Percentiles rank a stretch among this genome's conserved stretches.
phyloP scores from a whole-genome alignment of 2,329 filamentous ascomycete genomes.

The Colletotrichum falcatum region DNA sequence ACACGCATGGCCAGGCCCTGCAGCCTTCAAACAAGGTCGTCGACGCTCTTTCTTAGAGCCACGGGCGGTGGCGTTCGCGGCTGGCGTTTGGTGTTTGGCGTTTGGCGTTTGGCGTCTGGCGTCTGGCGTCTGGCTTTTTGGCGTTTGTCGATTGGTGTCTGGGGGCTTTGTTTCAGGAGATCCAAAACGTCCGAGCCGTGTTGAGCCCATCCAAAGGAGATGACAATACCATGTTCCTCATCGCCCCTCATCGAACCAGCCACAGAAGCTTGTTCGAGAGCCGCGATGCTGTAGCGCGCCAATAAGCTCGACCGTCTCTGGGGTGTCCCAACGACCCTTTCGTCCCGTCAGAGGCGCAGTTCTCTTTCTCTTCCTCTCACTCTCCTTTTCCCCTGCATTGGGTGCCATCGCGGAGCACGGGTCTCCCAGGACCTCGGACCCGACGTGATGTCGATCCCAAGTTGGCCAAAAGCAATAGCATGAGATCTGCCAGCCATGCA shows the following conservation, averaged over 20 bases:
- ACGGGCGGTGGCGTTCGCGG: background rate
- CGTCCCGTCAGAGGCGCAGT: background rate
- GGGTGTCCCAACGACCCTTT: background rate
- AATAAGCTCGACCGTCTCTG: background rate
- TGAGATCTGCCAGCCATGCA: background rate
- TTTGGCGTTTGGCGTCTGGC: slow-evolving; percentile 1
- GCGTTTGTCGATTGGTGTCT: background rate
- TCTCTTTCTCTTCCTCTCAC: background rate
- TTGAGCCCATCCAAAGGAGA: background rate
- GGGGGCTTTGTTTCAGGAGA: slow-evolving; percentile 23
- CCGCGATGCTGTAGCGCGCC: background rate
- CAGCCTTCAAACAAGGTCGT: background rate
- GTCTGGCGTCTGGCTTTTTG: background rate
- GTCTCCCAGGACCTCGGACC: background rate
- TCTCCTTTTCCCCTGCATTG: background rate
- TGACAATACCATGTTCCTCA: background rate
- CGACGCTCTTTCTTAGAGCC: background rate
- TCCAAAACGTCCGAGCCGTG: background rate
- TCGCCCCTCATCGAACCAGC: background rate
- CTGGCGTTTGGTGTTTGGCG: background rate
- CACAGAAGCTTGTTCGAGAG: slow-evolving; percentile 7
- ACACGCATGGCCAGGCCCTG: background rate
- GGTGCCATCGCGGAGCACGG: background rate
- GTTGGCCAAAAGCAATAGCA: background rate
- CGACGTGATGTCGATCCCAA: background rate